phyloP scores from a whole-genome alignment of 208 protist genomes.

The Herpetomonas samuelpessoai region DNA sequence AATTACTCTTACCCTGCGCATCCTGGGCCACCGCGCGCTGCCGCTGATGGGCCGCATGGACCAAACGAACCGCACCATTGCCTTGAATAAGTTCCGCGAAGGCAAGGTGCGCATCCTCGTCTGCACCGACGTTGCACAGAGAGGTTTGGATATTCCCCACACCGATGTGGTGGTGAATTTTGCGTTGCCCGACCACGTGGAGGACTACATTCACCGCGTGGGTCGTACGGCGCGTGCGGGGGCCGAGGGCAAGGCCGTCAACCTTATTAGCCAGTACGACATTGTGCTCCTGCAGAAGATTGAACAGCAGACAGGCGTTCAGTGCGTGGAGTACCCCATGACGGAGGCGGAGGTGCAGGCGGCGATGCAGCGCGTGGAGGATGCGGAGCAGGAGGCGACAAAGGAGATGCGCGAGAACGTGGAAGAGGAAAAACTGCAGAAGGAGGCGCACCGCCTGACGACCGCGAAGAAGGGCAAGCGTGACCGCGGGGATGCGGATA shows the following conservation, averaged over 20 bases:
- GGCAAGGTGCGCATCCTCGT: conserved; percentile 90
- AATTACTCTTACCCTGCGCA: conserved; percentile 87
- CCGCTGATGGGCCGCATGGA: conserved; percentile 93
- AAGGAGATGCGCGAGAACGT: conserved; percentile 87
- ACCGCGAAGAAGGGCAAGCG: conserved; percentile 77
- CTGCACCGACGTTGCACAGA: conserved; percentile 92
- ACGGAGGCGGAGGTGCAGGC: conserved; percentile 67
- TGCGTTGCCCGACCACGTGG: conserved; percentile 94
- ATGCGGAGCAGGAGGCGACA: conserved; percentile 89
- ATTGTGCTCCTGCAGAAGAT: conserved; percentile 98
- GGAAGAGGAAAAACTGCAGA: conserved; percentile 74
- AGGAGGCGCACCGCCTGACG: conserved; percentile 62
- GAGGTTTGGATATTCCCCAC: conserved; percentile 98
- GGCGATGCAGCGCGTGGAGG: conserved; percentile 87
- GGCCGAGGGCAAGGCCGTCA: conserved; percentile 91
- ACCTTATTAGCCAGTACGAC: conserved; percentile 97
- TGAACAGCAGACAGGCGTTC: conserved; percentile 94
- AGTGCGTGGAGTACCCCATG: conserved; percentile 88
- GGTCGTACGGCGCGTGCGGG: conserved; percentile 96
- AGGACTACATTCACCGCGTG: conserved; percentile 98
- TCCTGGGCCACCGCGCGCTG: conserved; percentile 87
- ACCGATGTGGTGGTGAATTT: conserved; percentile 98
- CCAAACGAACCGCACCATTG: conserved; percentile 88
- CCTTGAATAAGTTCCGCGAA: conserved; percentile 88
- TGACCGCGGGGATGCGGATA: conserved; percentile 67